Evolutionary conservation across 1,139 yeast species (phyloP), one percentile per base, ranked within the genome.

Genomic region (Scheffersomyces titani): DNA sequence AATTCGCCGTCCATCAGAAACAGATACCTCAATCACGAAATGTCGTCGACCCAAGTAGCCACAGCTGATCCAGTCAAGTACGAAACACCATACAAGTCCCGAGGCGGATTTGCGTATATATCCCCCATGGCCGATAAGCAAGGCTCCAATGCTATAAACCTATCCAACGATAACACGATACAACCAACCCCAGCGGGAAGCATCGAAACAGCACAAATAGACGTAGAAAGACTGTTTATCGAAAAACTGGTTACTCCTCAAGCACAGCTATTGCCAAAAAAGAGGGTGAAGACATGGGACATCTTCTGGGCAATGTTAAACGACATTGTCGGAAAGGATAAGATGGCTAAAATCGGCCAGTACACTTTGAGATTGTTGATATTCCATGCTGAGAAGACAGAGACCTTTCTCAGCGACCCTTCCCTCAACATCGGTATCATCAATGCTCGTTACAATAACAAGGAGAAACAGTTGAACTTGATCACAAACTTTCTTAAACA

Each of bases 281-380:
- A 24, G 16, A 51, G 30, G 24, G 54, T 57, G 7, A 48, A 57
- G 11, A 13, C 57, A 20, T 64, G 65, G 68, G 87, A 84, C 53
- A 73, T 87, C 4, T 74, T 86, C 56, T 80, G 86, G 73, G 74
- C 75, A 47, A 73, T 84, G 72, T 70, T 87, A 57, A 82, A 81
- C 59, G 80, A 81, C 56, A 70, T 88, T 30, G 79, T 84, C 2
- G 93, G 93, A 45, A 89, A 88, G 68, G 94, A 89, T 65, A 87
- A 88, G 65, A 59, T 87, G 62, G 89, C 91, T 45, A 89, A 89
- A 64, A 75, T 85, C 5, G 76, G 85, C 36, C 89, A 86, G 64
- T 88, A 88, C 64, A 68, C 82, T 0, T 70, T 89, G 53, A 79
- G 89, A 58, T 69, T 88, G 40, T 67, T 87, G 40, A 73, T 84